phyloP scores from a whole-genome alignment of 495 filamentous ascomycete species.

The Neohortaea acidophila region DNA sequence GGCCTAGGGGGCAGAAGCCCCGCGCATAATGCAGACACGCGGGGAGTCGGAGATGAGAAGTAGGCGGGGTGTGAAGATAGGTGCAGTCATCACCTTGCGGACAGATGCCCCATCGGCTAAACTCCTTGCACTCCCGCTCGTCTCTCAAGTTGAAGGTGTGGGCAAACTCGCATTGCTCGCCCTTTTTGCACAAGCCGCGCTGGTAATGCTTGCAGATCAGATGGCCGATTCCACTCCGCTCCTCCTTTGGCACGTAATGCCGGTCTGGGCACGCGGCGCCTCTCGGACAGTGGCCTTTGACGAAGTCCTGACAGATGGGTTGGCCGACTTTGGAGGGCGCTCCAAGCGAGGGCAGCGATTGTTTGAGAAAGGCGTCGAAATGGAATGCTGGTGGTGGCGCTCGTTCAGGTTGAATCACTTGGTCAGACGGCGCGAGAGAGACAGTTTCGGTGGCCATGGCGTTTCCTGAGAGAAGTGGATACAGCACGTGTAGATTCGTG shows the following conservation, averaged over 20 bases:
- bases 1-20: conserved; percentile 88
- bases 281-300: conserved; percentile 62
- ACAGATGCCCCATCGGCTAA: conserved; percentile 73
- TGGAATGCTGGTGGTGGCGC: conserved; percentile 22
- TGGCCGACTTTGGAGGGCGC: conserved; percentile 38
- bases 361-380: conserved; percentile 29
- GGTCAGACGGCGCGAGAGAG: conserved; percentile 7
- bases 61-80: conserved; percentile 84
- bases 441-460: conserved; percentile 8
- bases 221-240: conserved; percentile 24
- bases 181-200: conserved; percentile 93
- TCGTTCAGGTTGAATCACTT: conserved; percentile 19
- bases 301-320: conserved; percentile 66
- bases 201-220: conserved; percentile 96
- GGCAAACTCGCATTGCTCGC: conserved; percentile 83
- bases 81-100: conserved; percentile 93
- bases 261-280: conserved; percentile 55
- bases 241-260: conserved; percentile 24
- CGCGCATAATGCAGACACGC: conserved; percentile 87
- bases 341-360: conserved; percentile 51
- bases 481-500: no score
- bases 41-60: conserved; percentile 47
- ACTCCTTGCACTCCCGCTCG: conserved; percentile 84
- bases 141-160: conserved; percentile 97
- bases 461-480: no score